These are phyloP conservation scores for Populus nigra DNA, from an alignment of 345 rosid species.

Conservation along the genomic window DNA sequence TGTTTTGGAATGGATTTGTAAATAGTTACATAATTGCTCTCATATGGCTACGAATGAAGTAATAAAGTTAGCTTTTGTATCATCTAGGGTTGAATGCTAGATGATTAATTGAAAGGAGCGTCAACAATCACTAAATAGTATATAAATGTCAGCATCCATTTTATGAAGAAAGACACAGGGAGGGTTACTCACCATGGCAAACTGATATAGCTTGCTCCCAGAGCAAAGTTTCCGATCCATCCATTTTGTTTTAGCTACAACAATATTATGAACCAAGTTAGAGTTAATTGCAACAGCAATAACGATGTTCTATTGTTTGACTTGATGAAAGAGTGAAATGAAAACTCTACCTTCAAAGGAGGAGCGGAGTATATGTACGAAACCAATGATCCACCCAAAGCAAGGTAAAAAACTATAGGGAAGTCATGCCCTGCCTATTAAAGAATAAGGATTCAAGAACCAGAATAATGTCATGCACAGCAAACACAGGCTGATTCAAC, in stretches of 20 bases:
- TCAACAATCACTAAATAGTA: neutral
- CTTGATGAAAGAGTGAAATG: constrained; percentile 14
- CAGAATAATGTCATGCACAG: neutral
- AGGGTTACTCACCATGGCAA: constrained; percentile 72
- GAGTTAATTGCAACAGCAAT: neutral
- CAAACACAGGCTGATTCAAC: constrained; percentile 1
- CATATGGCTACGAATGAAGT: too few species aligned
- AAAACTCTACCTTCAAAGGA: constrained; percentile 69
- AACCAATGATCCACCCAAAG: constrained; percentile 93
- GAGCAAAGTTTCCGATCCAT: constrained; percentile 93
- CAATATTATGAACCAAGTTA: constrained; percentile 16
- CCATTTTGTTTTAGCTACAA: constrained; percentile 97
- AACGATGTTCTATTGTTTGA: neutral
- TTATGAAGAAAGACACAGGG: constrained; percentile 2
- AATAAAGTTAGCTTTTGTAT: too few species aligned
- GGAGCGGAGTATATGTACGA: constrained; percentile 98
- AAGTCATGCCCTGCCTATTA: constrained; percentile 82
- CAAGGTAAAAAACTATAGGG: constrained; percentile 80
- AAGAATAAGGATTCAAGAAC: constrained; percentile 27
- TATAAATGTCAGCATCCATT: neutral
- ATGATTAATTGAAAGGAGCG: neutral
- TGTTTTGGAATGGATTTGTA: too few species aligned
- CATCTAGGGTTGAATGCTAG: too few species aligned
- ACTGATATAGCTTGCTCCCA: constrained; percentile 95
- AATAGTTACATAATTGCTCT: too few species aligned